Percentiles rank a stretch among this genome's conserved stretches.
Evolutionary conservation across 1,284 basidiomycete species (phyloP).

Genomic region (Meripilus lineatus): DNA sequence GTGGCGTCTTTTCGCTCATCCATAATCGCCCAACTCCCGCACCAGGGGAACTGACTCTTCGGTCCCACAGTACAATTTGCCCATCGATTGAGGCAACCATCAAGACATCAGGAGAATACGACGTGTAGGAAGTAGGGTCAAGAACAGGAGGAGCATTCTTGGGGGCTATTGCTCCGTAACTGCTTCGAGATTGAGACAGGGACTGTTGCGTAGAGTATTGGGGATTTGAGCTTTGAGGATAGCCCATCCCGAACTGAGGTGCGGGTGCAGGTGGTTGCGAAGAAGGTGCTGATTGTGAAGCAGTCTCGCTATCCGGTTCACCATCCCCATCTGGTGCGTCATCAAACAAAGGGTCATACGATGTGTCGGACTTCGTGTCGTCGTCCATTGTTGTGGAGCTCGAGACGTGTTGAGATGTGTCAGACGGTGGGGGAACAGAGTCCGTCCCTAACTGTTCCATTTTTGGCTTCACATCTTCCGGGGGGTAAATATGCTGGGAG

Average conservation of each 20-base stretch:
- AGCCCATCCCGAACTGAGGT: background rate
- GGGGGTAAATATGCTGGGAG: background rate
- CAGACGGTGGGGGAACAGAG: background rate
- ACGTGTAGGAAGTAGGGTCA: conserved; percentile 51
- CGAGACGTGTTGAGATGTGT: conserved; percentile 1
- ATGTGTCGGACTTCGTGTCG: conserved; percentile 70
- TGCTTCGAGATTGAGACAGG: background rate
- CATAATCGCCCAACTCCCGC: conserved; percentile 78
- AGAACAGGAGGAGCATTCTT: conserved; percentile 73
- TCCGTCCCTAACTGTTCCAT: background rate
- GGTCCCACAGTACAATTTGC: conserved; percentile 90
- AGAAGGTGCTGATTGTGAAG: conserved; percentile 1
- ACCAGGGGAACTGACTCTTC: conserved; percentile 60
- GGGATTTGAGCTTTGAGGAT: background rate
- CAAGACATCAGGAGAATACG: conserved; percentile 80
- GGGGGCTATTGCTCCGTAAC: conserved; percentile 29
- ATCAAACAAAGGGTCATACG: conserved; percentile 79
- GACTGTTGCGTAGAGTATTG: background rate
- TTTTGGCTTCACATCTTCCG: background rate
- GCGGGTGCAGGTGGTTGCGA: conserved; percentile 6
- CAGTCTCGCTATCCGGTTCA: conserved; percentile 27
- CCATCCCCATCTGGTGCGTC: conserved; percentile 62
- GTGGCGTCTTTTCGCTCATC: conserved; percentile 87
- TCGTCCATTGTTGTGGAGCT: conserved; percentile 23
- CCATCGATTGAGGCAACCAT: conserved; percentile 92